These are phyloP conservation scores for Nakaseomyces uthaithaninus DNA, from an alignment of 1,139 yeast genomes.

Conservation along the genomic window DNA sequence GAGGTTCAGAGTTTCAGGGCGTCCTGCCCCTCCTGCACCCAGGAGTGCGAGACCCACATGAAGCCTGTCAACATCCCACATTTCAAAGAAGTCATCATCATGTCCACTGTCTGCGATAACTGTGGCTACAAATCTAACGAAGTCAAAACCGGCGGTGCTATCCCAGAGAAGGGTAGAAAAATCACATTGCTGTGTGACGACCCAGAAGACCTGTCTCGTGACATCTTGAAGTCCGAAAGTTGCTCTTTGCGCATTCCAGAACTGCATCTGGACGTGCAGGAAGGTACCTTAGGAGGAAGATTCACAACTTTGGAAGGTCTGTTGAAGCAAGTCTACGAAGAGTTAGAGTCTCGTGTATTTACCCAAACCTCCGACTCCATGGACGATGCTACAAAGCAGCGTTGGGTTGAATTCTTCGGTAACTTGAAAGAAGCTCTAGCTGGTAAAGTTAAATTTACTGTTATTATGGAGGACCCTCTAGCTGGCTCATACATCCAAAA, in stretches of 20 bases:
- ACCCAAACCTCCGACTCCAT: conserved; percentile 85
- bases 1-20: conserved; percentile 93
- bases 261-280: conserved; percentile 79
- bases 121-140: conserved; percentile 98
- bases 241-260: conserved; percentile 85
- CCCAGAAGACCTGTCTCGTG: conserved; percentile 90
- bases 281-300: conserved; percentile 97
- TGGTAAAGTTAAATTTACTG: conserved; percentile 77
- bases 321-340: conserved; percentile 80
- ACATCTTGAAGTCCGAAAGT: conserved; percentile 88
- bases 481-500: conserved; percentile 95
- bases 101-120: conserved; percentile 87
- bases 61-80: conserved; percentile 95
- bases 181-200: conserved; percentile 74
- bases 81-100: conserved; percentile 91
- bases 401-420: conserved; percentile 78
- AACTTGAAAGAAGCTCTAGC: conserved; percentile 71
- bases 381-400: conserved; percentile 63
- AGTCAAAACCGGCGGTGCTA: conserved; percentile 96
- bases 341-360: conserved; percentile 76
- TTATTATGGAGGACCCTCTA: conserved; percentile 86
- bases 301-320: conserved; percentile 96
- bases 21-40: conserved; percentile 78
- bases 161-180: conserved; percentile 76
- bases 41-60: conserved; percentile 86